Evolutionary conservation across 805 yeast species (phyloP).

Genomic region (Lachancea sp.): DNA sequence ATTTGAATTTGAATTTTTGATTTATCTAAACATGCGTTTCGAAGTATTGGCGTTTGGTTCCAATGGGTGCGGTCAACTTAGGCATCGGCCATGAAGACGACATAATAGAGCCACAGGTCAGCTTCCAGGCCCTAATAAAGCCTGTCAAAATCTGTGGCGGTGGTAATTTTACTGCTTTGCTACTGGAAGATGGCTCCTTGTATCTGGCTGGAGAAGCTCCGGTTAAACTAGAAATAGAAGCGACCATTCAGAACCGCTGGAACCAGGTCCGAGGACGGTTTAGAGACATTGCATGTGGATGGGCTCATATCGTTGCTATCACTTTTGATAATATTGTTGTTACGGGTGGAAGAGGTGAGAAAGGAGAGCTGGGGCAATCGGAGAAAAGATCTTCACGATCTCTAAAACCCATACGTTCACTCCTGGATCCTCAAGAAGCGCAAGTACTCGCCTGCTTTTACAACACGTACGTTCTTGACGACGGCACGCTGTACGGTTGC

Average conservation of each 20-base stretch:
- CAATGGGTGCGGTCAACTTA: slow-evolving; percentile 74
- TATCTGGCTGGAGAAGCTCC: slow-evolving; percentile 58
- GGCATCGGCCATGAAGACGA: slow-evolving; percentile 51
- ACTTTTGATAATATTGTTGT: slow-evolving; percentile 37
- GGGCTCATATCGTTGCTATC: slow-evolving; percentile 64
- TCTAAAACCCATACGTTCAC: slow-evolving; percentile 9
- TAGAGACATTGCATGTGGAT: slow-evolving; percentile 58
- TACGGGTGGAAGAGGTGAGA: slow-evolving; percentile 56
- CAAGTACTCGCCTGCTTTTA: slow-evolving; percentile 39
- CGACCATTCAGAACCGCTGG: slow-evolving; percentile 7
- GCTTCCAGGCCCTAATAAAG: slow-evolving; percentile 13
- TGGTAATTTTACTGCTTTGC: slow-evolving; percentile 75
- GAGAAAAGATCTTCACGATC: slow-evolving; percentile 7
- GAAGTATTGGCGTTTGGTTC: slow-evolving; percentile 62
- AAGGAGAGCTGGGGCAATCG: slow-evolving; percentile 70
- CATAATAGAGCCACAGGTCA: slow-evolving; percentile 27
- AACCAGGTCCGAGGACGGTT: slow-evolving; percentile 29
- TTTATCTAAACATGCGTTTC: slow-evolving; percentile 1
- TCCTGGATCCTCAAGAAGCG: slow-evolving; percentile 15
- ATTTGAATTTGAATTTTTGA: too few species aligned
- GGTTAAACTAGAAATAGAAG: slow-evolving; percentile 5
- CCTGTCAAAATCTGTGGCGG: slow-evolving; percentile 58
- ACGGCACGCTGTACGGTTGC: slow-evolving; percentile 49
- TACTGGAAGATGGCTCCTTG: slow-evolving; percentile 47
- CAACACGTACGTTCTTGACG: slow-evolving; percentile 64